Base-by-base conservation (phyloP, 176 grass and related monocot species). In the bread wheat (Triticum aestivum) region DNA sequence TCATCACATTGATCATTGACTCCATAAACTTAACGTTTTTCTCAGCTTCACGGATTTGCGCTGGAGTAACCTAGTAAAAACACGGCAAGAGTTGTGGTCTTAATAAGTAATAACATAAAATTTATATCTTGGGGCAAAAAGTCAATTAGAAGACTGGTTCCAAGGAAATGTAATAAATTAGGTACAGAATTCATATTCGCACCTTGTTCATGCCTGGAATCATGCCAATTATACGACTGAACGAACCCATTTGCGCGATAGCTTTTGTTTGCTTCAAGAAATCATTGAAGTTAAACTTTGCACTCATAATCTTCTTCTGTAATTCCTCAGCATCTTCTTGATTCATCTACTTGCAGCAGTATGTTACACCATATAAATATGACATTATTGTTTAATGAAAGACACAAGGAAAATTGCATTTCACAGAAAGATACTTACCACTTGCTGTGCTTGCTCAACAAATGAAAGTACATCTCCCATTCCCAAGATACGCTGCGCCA, bases 381-480 rank as follows among this genome's bases (percentile, higher is more conserved):
- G 8, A 70, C 45, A 74, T 70, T 49, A 63, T 49, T 61, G 4
- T 69, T 11, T 82, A 71, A 69, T 18, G 1, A 87, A 89, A 41
- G 24, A 79, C 61, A 85, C 62, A 45, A 62, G 9, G 51, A 90
- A 51, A 77, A 15, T 13, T 63, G 65, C 9, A 77, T 79, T 73
- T 70, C 10, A 59, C 11, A 84, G 33, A 63, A 80, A 65, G 24
- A 8, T 69, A 79, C 93, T 82, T 94, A 95, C 96, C 24, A 95
- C 88, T 98, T 98, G 91, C 88, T 98, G 93, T 73, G 97, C 88
- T 78, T 99, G 96, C 88, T 96, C 94, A 34, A 99, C 94, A 70
- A 99, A 99, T 71, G 94, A 96, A 88, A 99, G 97, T 73, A 96
- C 94, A 89, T 99, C 97, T 61, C 97, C 97, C 97, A 99, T 99